Conservation (phyloP, 2,329 filamentous ascomycete species). For the Hymenoscyphus scutula region DNA sequence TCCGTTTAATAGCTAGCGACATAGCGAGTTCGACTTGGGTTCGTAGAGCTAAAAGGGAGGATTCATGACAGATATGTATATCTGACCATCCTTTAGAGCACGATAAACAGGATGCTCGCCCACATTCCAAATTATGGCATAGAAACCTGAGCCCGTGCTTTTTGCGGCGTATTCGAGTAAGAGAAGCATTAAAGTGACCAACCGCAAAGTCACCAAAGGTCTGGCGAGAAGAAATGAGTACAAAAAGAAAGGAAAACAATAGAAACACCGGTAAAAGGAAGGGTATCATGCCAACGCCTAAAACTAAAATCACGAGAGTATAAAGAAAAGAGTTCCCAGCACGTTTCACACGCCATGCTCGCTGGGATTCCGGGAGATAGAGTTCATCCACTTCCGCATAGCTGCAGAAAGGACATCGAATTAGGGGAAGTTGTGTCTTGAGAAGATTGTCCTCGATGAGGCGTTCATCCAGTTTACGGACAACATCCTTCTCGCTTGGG, state of each 20-base stretch:
- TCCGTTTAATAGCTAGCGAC: conserved; percentile 90
- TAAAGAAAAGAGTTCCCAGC: conserved; percentile 41
- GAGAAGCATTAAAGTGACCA: conserved; percentile 54
- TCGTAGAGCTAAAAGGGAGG: conserved; percentile 74
- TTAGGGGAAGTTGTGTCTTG: conserved; percentile 69
- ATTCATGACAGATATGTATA: conserved; percentile 87
- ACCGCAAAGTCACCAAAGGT: conserved; percentile 44
- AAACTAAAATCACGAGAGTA: conserved; percentile 44
- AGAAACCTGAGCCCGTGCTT: conserved; percentile 73
- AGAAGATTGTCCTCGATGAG: conserved; percentile 73
- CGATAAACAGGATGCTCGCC: conserved; percentile 70
- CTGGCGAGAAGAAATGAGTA: conserved; percentile 44
- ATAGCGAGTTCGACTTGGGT: conserved; percentile 91
- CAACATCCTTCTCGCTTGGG: conserved; percentile 66
- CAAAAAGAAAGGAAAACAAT: conserved; percentile 45
- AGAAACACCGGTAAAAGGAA: conserved; percentile 53
- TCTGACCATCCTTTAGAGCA: conserved; percentile 84
- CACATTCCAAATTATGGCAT: conserved; percentile 70
- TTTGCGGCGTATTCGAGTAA: conserved; percentile 66
- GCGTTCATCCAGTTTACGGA: conserved; percentile 74
- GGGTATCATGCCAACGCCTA: conserved; percentile 54
- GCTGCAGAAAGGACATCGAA: conserved; percentile 84
- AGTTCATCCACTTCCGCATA: conserved; percentile 87
- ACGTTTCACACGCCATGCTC: conserved; percentile 55
- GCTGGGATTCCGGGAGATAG: conserved; percentile 57